Evolutionary conservation across 139 green algal genomes (phyloP).

Genomic region (Micractinium sp.): DNA sequence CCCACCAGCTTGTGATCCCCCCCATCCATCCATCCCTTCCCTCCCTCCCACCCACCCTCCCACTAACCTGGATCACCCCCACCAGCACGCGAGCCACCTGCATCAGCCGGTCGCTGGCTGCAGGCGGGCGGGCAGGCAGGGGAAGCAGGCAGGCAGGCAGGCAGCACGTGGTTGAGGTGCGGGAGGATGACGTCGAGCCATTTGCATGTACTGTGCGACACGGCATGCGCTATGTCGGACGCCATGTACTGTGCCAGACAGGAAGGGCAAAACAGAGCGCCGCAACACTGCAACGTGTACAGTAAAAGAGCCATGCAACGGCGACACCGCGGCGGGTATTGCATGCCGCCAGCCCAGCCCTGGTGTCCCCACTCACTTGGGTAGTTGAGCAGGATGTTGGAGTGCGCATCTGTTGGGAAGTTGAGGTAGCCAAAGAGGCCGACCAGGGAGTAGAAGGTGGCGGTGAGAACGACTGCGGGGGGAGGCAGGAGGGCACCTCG

Average conservation of each 20-base stretch:
- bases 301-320: too few species aligned
- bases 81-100: constrained; percentile 61
- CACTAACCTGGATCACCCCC: constrained; percentile 54
- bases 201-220: neutral
- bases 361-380: neutral
- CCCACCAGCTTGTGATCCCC: too few species aligned
- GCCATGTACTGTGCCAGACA: too few species aligned
- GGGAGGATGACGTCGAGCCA: too few species aligned
- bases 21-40: too few species aligned
- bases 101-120: constrained; percentile 35
- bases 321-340: too few species aligned
- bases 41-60: too few species aligned
- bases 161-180: too few species aligned
- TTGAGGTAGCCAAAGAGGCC: constrained; percentile 64
- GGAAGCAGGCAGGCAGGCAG: neutral
- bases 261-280: too few species aligned
- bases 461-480: constrained; percentile 38
- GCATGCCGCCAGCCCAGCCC: too few species aligned
- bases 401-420: constrained; percentile 58
- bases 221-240: too few species aligned
- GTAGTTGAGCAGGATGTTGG: constrained; percentile 74
- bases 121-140: constrained; percentile 34
- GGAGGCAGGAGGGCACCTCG: neutral
- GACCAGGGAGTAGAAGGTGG: constrained; percentile 64
- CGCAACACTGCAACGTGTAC: too few species aligned